These are phyloP conservation scores for Lathyrus sativus DNA, from an alignment of 306 rosid genomes.

Conservation along the genomic window DNA sequence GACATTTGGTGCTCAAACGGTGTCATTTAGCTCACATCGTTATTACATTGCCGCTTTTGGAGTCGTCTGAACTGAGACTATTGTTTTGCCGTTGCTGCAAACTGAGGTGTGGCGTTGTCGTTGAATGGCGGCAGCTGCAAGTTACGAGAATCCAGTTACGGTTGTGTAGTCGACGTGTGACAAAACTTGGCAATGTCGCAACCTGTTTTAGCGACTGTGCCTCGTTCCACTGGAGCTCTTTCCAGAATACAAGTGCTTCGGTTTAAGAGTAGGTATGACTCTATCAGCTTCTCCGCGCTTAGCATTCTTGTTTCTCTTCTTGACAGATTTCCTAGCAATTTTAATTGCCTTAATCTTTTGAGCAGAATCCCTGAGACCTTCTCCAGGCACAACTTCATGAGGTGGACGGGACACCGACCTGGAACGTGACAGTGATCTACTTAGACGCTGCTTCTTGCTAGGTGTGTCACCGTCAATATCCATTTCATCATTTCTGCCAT, in stretches of 20 bases:
- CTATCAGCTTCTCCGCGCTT: constrained; percentile 93
- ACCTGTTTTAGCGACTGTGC: constrained; percentile 63
- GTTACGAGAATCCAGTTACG: too few relatives aligned
- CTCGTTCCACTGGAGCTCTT: constrained; percentile 78
- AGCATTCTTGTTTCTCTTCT: constrained; percentile 76
- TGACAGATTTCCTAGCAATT: constrained; percentile 77
- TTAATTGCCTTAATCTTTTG: too few relatives aligned
- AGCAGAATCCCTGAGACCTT: constrained; percentile 73
- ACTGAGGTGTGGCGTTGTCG: too few relatives aligned
- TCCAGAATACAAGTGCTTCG: constrained; percentile 84
- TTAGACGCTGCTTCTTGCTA: constrained; percentile 61
- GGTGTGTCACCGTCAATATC: constrained; percentile 71
- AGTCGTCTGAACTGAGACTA: too few relatives aligned
- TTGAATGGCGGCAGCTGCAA: too few relatives aligned
- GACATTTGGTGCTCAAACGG: too few relatives aligned
- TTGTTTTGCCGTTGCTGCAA: too few relatives aligned
- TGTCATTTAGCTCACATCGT: too few relatives aligned
- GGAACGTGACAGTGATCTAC: constrained; percentile 56
- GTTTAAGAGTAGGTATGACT: constrained; percentile 74
- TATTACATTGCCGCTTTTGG: too few relatives aligned
- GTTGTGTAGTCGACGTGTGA: too few relatives aligned
- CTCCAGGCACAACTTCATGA: constrained; percentile 76
- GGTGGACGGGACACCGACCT: constrained; percentile 68
- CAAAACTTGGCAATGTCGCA: too few relatives aligned
- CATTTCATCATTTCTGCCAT: constrained; percentile 50